Evolutionary conservation across 2,329 filamentous ascomycete genomes (phyloP).

Genomic region (Coleophoma cylindrospora): DNA sequence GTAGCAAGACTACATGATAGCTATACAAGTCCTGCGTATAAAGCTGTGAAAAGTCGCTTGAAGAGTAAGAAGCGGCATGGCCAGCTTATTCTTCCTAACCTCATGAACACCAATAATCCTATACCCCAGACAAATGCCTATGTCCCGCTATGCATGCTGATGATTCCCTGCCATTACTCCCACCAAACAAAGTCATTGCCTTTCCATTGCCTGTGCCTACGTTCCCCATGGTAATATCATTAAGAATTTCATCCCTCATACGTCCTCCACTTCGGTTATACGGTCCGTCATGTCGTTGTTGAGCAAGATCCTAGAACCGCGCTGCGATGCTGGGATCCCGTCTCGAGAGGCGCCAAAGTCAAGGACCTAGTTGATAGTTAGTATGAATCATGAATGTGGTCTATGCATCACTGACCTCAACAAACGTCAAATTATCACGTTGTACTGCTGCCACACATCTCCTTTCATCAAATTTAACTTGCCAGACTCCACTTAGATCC

Average conservation of each 20-base stretch:
- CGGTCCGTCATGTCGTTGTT: constrained; percentile 4
- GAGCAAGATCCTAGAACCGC: constrained; percentile 69
- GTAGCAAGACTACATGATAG: too few relatives aligned
- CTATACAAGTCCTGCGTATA: too few relatives aligned
- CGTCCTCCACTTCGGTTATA: constrained; percentile 15
- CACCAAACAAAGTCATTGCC: neutral
- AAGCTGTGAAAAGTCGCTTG: too few relatives aligned
- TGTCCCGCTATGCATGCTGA: too few relatives aligned
- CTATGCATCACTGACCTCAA: constrained; percentile 65
- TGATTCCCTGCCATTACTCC: neutral
- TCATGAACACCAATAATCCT: too few relatives aligned
- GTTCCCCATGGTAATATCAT: neutral
- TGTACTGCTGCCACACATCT: constrained; percentile 96
- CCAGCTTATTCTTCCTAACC: too few relatives aligned
- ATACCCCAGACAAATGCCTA: neutral
- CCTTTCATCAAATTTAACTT: constrained; percentile 95
- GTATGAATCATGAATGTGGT: constrained; percentile 7
- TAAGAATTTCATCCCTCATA: neutral
- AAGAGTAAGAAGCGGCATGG: too few relatives aligned
- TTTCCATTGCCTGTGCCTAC: neutral
- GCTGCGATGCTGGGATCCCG: constrained; percentile 69
- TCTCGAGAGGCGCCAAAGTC: constrained; percentile 95
- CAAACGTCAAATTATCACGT: constrained; percentile 85
- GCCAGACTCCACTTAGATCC: constrained; percentile 95
- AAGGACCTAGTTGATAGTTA: constrained; percentile 64